Evolutionary conservation across 192 early-diverging fungal genomes (phyloP), one percentile per base, ranked within the genome.

Genomic region (Dispira simplex): DNA sequence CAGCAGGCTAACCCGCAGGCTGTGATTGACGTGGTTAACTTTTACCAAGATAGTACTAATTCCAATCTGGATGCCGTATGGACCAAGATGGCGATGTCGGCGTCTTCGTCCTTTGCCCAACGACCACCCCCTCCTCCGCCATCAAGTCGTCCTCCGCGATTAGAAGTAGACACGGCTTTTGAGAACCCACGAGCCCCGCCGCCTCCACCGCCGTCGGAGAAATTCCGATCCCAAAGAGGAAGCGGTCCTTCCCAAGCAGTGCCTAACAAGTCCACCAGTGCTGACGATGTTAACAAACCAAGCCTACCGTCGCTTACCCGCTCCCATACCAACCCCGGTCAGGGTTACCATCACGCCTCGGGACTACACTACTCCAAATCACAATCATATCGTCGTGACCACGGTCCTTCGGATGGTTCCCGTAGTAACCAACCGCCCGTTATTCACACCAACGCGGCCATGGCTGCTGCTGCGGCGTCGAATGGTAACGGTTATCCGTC

Each of bases 1-100:
- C 92, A 96, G 78, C 83, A 88, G 63, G 86, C 87, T 32, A 84
- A 98, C 69, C 93, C 92, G n/a, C 59, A 79, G 75, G 88, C 88
- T 18, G 85, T 91, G 18, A 75, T 90, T 44, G 88, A 91, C 67
- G 83, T 89, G 54, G 86, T 91, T 73, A 81, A 82, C 65, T 91
- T 91, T 68, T 91, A 90, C 76, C 82, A 83, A 66, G 89, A 90
- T 51, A 78, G 65, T 9, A 66, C 69, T 46, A 67, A 70, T 39
- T 71, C 66, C 14, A 75, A 70, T 28, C 66, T 66, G 25, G 69
- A 79, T 58, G 63, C 59, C 13, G 71, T 81, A 32, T 81, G 77
- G 77, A 66, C 74, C 13, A 81, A 81, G 28, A 60, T 60, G 58
- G 58, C 58, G 5, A 60, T 43, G 32, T 32, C 58, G 1, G 68